phyloP scores from a whole-genome alignment of 805 yeast species.

The Metschnikowia aberdeeniae region DNA sequence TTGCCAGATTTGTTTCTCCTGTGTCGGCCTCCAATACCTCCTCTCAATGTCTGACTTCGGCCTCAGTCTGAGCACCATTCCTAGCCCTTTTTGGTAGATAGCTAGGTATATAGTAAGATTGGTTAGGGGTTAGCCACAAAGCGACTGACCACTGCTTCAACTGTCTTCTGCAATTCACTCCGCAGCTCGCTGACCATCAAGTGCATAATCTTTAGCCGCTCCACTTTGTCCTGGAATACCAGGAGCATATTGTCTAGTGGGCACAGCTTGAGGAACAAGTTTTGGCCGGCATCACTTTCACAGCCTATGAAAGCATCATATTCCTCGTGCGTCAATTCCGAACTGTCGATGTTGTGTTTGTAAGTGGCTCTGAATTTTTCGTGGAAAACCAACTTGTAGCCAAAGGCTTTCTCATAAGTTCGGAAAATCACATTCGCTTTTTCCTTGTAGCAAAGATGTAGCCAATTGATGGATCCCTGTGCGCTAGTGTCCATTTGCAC shows the following conservation, averaged over 20 bases:
- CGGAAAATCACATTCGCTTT: neutral
- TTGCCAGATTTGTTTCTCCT: too few relatives aligned
- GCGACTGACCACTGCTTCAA: neutral
- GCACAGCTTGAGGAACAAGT: neutral
- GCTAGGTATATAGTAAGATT: neutral
- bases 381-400: conserved; percentile 3
- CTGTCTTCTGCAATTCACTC: neutral
- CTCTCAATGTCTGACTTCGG: neutral
- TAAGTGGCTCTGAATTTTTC: neutral
- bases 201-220: conserved; percentile 1
- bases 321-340: neutral
- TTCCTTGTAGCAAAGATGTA: neutral
- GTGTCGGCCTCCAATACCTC: neutral
- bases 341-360: neutral
- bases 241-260: neutral
- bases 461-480: neutral
- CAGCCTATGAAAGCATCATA: conserved; percentile 1
- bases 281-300: neutral
- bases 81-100: neutral
- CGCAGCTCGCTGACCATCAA: neutral
- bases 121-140: neutral
- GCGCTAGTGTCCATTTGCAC: conserved; percentile 1
- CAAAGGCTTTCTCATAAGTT: conserved; percentile 1
- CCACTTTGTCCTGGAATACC: neutral
- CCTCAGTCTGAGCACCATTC: neutral